Conservation (phyloP, 2,329 filamentous ascomycete genomes). For the Rutstroemia sp. region DNA sequence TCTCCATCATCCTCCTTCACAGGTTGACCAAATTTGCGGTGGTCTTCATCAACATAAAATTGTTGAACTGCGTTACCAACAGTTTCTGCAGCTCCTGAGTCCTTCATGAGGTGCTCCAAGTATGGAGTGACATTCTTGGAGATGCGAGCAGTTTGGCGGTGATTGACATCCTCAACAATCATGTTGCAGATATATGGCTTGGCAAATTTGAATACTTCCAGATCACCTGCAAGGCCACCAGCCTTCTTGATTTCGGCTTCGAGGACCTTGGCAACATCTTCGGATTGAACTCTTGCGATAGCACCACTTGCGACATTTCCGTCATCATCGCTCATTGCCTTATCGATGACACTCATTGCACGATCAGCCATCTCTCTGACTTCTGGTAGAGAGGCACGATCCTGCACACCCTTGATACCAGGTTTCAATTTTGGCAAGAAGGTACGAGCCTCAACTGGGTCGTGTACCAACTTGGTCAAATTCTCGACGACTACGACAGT, state of each 20-base stretch:
- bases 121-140: constrained; percentile 64
- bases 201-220: constrained; percentile 58
- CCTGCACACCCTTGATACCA: constrained; percentile 64
- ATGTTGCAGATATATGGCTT: constrained; percentile 73
- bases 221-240: constrained; percentile 52
- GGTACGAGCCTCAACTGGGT: constrained; percentile 81
- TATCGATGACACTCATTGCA: constrained; percentile 80
- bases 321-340: constrained; percentile 75
- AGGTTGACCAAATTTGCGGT: constrained; percentile 78
- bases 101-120: constrained; percentile 60
- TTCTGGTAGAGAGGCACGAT: constrained; percentile 95
- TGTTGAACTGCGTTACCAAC: constrained; percentile 69
- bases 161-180: constrained; percentile 82
- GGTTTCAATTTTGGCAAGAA: constrained; percentile 99
- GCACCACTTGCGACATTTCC: constrained; percentile 43
- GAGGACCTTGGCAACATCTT: constrained; percentile 68
- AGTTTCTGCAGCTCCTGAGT: constrained; percentile 49
- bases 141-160: constrained; percentile 70
- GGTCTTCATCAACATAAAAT: constrained; percentile 75
- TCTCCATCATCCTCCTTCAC: constrained; percentile 87
- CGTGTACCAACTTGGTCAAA: constrained; percentile 94
- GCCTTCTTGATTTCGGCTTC: constrained; percentile 69
- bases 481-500: constrained; percentile 97
- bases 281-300: constrained; percentile 58
- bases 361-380: constrained; percentile 89